These are phyloP conservation scores for Lolium rigidum DNA, from an alignment of 176 grass and related monocot genomes.

Conservation along the genomic window DNA sequence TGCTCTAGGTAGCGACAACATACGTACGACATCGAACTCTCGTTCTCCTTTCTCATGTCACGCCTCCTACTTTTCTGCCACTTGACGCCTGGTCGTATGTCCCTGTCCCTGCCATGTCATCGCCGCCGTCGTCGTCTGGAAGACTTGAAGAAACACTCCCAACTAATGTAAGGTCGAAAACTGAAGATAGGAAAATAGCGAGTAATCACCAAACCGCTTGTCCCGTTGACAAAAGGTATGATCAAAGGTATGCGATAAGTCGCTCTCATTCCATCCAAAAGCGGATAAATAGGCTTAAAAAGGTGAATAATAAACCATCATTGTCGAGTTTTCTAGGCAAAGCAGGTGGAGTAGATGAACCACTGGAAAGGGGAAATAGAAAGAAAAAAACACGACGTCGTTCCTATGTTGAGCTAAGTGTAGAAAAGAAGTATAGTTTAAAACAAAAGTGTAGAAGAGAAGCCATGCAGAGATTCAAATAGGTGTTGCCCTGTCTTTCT, in stretches of 20 bases:
- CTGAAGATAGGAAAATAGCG: background rate
- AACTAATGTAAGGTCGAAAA: background rate
- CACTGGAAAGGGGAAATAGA: background rate
- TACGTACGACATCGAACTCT: background rate
- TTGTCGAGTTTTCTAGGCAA: conserved; percentile 35
- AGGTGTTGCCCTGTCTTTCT: background rate
- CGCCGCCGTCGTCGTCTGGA: too few species aligned
- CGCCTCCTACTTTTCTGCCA: background rate
- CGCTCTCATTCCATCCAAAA: background rate
- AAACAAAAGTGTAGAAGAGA: background rate
- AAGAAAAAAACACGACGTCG: background rate
- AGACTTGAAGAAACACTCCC: too few species aligned
- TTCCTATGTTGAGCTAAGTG: background rate
- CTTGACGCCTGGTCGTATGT: background rate
- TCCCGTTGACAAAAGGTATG: background rate
- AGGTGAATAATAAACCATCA: background rate
- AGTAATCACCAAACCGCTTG: background rate
- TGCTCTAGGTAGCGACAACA: too few species aligned
- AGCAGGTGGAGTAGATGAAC: conserved; percentile 46
- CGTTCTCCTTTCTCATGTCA: background rate
- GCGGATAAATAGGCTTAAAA: background rate
- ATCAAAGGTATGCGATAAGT: background rate
- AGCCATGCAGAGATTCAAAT: background rate
- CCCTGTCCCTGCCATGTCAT: conserved; percentile 26
- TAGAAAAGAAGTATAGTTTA: too few species aligned